Percentiles rank a stretch among this genome's conserved stretches.
Conservation (phyloP, 106 monocot species). For the Hemerocallis citrina region DNA sequence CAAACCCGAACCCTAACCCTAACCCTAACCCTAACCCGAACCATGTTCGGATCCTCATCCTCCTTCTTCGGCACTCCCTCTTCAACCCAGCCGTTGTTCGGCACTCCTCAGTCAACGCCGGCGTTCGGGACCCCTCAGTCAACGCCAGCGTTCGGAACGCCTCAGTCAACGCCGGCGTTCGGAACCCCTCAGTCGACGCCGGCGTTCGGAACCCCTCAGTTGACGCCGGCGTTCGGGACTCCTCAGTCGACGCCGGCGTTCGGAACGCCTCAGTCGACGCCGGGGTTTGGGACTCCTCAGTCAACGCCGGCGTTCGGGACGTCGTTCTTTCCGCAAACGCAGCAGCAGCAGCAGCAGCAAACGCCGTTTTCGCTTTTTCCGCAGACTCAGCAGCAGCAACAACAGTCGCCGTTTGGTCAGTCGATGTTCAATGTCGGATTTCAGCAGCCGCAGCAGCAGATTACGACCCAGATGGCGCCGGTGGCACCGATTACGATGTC, state of each 20-base stretch:
- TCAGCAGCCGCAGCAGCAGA: slow-evolving; percentile 36
- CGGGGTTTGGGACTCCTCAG: too few species aligned
- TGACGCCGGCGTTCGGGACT: slow-evolving; percentile 22
- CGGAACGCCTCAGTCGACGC: too few species aligned
- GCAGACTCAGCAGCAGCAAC: slow-evolving; percentile 30
- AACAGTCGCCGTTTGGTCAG: slow-evolving; percentile 18
- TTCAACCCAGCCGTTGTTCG: slow-evolving; percentile 23
- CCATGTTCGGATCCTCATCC: too few species aligned
- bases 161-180: slow-evolving; percentile 21
- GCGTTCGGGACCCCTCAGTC: slow-evolving; percentile 23
- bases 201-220: slow-evolving; percentile 15
- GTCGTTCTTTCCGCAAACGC: slow-evolving; percentile 15
- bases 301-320: too few species aligned
- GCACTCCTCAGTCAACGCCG: neutral
- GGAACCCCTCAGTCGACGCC: slow-evolving; percentile 26
- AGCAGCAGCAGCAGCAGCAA: slow-evolving; percentile 14
- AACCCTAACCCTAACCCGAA: too few species aligned
- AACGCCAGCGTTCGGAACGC: slow-evolving; percentile 19
- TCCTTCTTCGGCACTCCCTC: slow-evolving; percentile 15
- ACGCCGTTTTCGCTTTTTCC: slow-evolving; percentile 27
- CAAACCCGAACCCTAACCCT: too few species aligned
- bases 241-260: slow-evolving; percentile 23
- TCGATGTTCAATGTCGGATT: too few species aligned
- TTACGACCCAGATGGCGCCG: slow-evolving; percentile 94
- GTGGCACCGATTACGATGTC: slow-evolving; percentile 63